Evolutionary conservation across 1,139 yeast genomes (phyloP).

Genomic region (Taphrina confusa): DNA sequence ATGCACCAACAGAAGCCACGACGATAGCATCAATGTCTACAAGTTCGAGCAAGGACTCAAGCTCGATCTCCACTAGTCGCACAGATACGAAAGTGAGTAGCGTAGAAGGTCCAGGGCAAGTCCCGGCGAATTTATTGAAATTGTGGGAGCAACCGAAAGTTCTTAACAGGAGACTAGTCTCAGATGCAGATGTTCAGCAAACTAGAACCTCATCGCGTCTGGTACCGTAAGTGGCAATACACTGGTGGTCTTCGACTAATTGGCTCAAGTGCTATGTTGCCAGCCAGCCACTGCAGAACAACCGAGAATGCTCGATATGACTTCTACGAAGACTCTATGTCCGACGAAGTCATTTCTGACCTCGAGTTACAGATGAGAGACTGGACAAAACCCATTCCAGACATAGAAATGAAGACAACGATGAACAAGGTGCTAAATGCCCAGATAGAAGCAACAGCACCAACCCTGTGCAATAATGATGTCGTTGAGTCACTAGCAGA

Average conservation of each 20-base stretch:
- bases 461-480: neutral
- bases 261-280: conserved; percentile 15
- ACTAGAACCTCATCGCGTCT: neutral
- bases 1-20: neutral
- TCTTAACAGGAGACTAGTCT: neutral
- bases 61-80: neutral
- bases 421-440: neutral
- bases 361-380: neutral
- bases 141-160: conserved; percentile 1
- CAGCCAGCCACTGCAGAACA: conserved; percentile 20
- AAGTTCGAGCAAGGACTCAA: neutral
- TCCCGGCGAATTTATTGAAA: neutral
- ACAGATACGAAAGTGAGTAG: too few relatives aligned
- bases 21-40: neutral
- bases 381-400: conserved; percentile 5
- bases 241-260: neutral
- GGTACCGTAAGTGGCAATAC: neutral
- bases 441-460: neutral
- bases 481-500: neutral
- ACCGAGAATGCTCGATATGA: conserved; percentile 17
- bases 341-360: neutral
- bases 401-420: neutral
- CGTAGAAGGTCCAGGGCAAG: neutral
- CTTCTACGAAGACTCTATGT: conserved; percentile 22
- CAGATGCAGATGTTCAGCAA: conserved; percentile 3